A percentile compares a stretch with the other conserved stretches of the same genome.
phyloP scores from a whole-genome alignment of 164 flowering plant genomes.

The Protea cynaroides region DNA sequence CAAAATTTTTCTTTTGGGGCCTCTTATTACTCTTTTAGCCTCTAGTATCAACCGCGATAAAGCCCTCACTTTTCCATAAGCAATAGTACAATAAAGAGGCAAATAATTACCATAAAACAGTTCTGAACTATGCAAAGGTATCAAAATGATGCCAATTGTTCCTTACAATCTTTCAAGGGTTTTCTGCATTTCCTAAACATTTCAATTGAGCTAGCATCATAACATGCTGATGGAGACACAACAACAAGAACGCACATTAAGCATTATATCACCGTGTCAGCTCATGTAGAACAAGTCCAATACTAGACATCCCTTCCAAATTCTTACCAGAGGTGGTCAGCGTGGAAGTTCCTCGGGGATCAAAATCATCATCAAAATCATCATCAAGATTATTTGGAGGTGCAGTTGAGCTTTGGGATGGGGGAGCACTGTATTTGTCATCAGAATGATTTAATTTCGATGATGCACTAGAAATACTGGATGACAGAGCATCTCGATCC shows the following conservation, averaged over 20 bases:
- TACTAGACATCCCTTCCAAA: background rate
- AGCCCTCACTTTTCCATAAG: background rate
- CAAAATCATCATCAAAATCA: slow-evolving; percentile 94
- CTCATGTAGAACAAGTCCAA: background rate
- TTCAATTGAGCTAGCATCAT: background rate
- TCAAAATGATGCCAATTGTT: background rate
- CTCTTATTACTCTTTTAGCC: no score
- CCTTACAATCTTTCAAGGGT: background rate
- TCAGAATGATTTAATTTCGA: slow-evolving; percentile 26
- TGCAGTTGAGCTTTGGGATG: slow-evolving; percentile 40
- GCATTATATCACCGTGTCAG: background rate
- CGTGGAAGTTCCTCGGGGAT: slow-evolving; percentile 79
- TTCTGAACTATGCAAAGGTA: background rate
- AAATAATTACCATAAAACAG: background rate
- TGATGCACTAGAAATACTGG: slow-evolving; percentile 32
- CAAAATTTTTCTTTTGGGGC: background rate
- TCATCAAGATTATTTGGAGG: slow-evolving; percentile 49
- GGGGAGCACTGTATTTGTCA: slow-evolving; percentile 27
- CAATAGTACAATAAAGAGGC: background rate
- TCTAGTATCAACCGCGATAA: background rate
- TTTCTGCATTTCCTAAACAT: background rate
- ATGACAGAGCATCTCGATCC: slow-evolving; percentile 29
- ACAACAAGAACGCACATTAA: background rate
- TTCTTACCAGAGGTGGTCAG: slow-evolving; percentile 45
- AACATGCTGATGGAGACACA: background rate